Evolutionary conservation across 164 flowering plant genomes (phyloP), one percentile per base, ranked within the genome.

Genomic region (Kingdonia uniflora): DNA sequence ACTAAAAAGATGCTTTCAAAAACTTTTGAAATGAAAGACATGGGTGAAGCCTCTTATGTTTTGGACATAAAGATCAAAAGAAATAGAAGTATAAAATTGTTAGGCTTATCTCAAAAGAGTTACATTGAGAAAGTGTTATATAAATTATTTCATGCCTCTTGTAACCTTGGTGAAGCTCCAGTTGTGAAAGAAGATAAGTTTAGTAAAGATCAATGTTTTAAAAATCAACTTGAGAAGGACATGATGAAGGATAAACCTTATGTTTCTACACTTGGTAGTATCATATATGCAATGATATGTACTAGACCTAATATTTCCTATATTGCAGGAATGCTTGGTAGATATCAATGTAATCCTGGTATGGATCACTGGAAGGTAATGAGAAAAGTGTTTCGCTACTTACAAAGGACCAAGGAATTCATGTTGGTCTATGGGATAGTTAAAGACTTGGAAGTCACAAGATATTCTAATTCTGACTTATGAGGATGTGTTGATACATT

Each of bases 31-130:
- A 19, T 11, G 23, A 45, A 19, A 2, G 22, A 19, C 13, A 19
- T 19, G 10, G 13, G 23, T 45, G 49, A 45, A 45, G 24, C 49
- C 19, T 25, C 38, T 49, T 29, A 49, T 49, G 52, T 45, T 19
- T 16, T 44, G 16, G 49, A 17, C 13, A 42, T 42, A 42, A 15
- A 42, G 46, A 42, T 42, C 16, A 0, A 42, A 2, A 5, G 46
- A 42, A 5, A 11, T 42, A 42, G 46, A 42, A 14, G 2, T 2
- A 1, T 8, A 42, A n/a, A 19, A 19, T n/a, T n/a, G n/a, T n/a
- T n/a, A n/a, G n/a, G n/a, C n/a, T n/a, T n/a, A n/a, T n/a, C n/a
- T n/a, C n/a, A n/a, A n/a, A n/a, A n/a, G n/a, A n/a, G n/a, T n/a
- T n/a, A n/a, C n/a, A n/a, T n/a, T n/a, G n/a, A n/a, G n/a, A n/a